Evolutionary conservation across 108 stramenopile genomes (phyloP), one percentile per base, ranked within the genome.

Genomic region (Stephanodiscus minutulus): DNA sequence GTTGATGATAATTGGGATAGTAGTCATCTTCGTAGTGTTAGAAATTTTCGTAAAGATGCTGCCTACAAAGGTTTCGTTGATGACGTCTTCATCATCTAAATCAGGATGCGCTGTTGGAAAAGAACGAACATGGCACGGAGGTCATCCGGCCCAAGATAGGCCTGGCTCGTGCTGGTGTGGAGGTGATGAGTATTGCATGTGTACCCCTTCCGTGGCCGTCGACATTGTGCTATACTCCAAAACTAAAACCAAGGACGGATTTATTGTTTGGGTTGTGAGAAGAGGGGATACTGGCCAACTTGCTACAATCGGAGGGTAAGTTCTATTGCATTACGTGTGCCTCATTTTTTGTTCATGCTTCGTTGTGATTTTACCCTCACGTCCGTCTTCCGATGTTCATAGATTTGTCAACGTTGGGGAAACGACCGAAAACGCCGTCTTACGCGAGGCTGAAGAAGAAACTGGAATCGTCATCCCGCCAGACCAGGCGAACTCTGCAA

Each of bases 141-240:
- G 79, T 7, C 79, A 81, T 66, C 79, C 79, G 2, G 79, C 72
- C 21, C 56, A 63, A 64, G 50, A 70, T 54, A 74, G 75, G 49
- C 28, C 76, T 44, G 90, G 93, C 67, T 83, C 86, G 3, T 94
- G 90, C 70, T 91, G 86, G 85, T 94, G 93, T 55, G 80, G 87
- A 46, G 78, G 73, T 5, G 87, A 91, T 72, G 64, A 68, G 22
- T 93, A 91, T 70, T 93, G 92, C 58, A 82, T 91, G 87, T 96
- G 96, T 65, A 92, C 93, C 17, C 96, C 96, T 21, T 85, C 85
- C 47, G 31, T 95, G 48, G 90, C 92, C 17, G 84, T 96, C 60
- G 96, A 96, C 68, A 68, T 89, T 53, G 77, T 96, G 20, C 64
- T 96, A 31, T 76, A 78, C 60, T 81, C 81, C n/a, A 70, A 59